Base-by-base conservation (phyloP, 2,329 filamentous ascomycete genomes). In the Aureobasidium sp. region DNA sequence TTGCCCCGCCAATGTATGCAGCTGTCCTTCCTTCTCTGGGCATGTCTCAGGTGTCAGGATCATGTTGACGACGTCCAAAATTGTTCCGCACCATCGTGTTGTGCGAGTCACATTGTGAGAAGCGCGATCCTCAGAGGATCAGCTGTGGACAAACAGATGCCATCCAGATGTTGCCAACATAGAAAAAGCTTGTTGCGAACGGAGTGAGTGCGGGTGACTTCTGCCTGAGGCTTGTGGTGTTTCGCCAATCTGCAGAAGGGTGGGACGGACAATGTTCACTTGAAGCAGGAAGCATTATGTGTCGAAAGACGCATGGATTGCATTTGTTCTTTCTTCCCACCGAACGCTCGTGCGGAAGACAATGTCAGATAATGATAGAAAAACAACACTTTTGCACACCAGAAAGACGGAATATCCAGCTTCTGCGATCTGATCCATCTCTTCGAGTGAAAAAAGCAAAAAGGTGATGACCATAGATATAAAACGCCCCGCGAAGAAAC, bases 1-100 rank as follows among this genome's bases (percentile, higher is more conserved):
- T 50, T 50, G 47, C 47, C 47, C 47, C 47, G 47, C 47, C 47
- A 50, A 50, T 50, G 31, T 50, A 33, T 50, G 47, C 47, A 50
- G 17, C 22, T 22, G 17, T 17, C n/a, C 47, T 33, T n/a, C n/a
- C 47, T 33, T 19, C 1, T 5, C 44, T 29, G 24, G 24, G 7
- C 45, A 29, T 31, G 11, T 24, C 15, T 48, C 45, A 29, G 2
- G 7, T 48, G 2, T n/a, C 44, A 27, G 15, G 22, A 24, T 47
- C 45, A 48, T 24, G 15, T 17, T 48, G 24, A 44, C 19, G 19
- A 44, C 19, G 40, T 19, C 40, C 40, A 44, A 11, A 6, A 14
- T 44, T 2, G 15, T 19, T 24, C 24, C 19, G 9, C 19, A 44
- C 12, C 5, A 5, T 24, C 40, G 40, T 24, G 12, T 11, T 5